Evolutionary conservation across 768 basidiomycete species (phyloP).

Genomic region (Coprinellus micaceus): DNA sequence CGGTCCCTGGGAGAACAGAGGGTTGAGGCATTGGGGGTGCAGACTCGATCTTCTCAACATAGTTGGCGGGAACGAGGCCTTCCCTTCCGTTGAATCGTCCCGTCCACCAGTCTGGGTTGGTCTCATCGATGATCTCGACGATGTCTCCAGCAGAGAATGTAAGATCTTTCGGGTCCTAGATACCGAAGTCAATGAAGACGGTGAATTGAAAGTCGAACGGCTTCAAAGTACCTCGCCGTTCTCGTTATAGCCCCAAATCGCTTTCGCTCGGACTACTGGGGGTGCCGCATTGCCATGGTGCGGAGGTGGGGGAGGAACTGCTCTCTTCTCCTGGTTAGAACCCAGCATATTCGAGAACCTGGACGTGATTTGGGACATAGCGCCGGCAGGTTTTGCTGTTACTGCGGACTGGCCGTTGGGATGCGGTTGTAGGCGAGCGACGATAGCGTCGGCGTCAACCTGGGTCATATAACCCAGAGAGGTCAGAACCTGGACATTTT

Average conservation of each 20-base stretch:
- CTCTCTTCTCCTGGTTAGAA: background rate
- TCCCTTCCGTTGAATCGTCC: constrained; percentile 60
- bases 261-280: constrained; percentile 40
- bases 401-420: constrained; percentile 7
- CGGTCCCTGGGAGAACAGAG: constrained; percentile 22
- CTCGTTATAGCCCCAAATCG: constrained; percentile 67
- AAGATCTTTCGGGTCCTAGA: constrained; percentile 75
- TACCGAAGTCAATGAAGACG: background rate
- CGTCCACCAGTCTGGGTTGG: constrained; percentile 86
- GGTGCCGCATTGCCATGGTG: constrained; percentile 16
- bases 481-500: constrained; percentile 55
- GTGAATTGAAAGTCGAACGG: background rate
- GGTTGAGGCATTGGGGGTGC: too few relatives aligned
- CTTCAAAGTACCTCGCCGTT: constrained; percentile 42
- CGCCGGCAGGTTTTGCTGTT: constrained; percentile 8
- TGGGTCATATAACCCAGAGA: constrained; percentile 50
- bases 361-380: constrained; percentile 18
- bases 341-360: constrained; percentile 17
- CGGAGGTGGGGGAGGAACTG: constrained; percentile 14
- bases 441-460: constrained; percentile 45
- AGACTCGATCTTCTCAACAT: constrained; percentile 56
- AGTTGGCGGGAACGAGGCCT: constrained; percentile 75
- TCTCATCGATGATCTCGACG: constrained; percentile 75
- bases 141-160: constrained; percentile 73
- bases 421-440: constrained; percentile 47